Conservation (phyloP, 108 stramenopile species). For the Pseudonitzschia multiseries region DNA sequence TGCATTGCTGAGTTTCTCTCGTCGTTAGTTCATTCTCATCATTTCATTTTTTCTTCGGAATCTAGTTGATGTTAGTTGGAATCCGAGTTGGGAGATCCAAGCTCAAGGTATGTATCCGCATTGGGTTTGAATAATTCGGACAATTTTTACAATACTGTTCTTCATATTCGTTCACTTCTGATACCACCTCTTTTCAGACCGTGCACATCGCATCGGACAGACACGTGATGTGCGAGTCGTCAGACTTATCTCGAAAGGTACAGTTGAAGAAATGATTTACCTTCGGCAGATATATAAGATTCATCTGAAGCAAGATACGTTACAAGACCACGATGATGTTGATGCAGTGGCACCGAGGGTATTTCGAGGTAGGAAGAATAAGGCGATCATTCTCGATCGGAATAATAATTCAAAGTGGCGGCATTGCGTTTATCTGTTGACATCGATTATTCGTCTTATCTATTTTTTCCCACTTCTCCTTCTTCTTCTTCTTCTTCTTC, state of each 20-base stretch:
- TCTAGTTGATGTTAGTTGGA: conserved; percentile 83
- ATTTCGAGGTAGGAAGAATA: conserved; percentile 45
- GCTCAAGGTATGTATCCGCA: conserved; percentile 49
- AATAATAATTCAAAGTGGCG: background rate
- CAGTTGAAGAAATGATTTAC: conserved; percentile 93
- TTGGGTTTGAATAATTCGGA: conserved; percentile 29
- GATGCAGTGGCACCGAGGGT: conserved; percentile 44
- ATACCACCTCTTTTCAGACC: conserved; percentile 32
- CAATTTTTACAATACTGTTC: background rate
- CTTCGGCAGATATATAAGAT: conserved; percentile 93
- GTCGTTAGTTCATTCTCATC: background rate
- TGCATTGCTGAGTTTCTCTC: background rate
- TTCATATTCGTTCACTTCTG: background rate
- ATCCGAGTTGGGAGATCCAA: conserved; percentile 76
- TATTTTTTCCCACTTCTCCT: background rate
- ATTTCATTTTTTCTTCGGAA: conserved; percentile 1
- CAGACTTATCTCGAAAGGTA: conserved; percentile 84
- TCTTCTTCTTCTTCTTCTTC: background rate
- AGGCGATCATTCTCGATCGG: background rate
- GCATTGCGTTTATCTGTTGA: background rate
- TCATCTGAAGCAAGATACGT: conserved; percentile 82
- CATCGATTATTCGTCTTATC: background rate
- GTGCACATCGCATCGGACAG: conserved; percentile 91
- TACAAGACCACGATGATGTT: conserved; percentile 19
- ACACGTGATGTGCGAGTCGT: conserved; percentile 77